Percentiles rank a stretch among this genome's conserved stretches.
These are phyloP conservation scores for Colletotrichum brevisporum DNA, from an alignment of 2,329 filamentous ascomycete genomes.

Conservation along the genomic window DNA sequence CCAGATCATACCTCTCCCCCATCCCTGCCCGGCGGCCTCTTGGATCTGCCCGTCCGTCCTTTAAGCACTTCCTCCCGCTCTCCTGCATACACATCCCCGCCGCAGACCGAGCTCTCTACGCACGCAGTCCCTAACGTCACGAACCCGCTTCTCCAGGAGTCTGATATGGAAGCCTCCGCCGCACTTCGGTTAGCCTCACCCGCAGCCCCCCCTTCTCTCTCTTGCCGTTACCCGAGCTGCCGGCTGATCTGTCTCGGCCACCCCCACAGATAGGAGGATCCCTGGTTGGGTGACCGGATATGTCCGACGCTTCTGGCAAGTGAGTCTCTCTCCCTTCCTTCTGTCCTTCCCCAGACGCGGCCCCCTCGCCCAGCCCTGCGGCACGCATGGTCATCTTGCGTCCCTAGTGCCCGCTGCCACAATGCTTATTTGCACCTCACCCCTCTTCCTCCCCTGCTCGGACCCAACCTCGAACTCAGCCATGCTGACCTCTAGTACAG, in stretches of 20 bases:
- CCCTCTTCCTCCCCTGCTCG: constrained; percentile 1
- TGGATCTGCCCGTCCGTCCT: not conserved
- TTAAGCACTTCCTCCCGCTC: constrained; percentile 16
- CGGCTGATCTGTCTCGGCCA: constrained; percentile 38
- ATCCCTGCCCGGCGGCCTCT: constrained; percentile 25
- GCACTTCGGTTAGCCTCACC: constrained; percentile 76
- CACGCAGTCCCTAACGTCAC: constrained; percentile 21
- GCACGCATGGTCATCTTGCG: constrained; percentile 13
- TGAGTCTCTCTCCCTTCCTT: constrained; percentile 60
- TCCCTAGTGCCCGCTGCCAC: constrained; percentile 23
- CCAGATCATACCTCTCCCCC: not conserved
- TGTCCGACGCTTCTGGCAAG: constrained; percentile 98
- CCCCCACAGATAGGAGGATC: constrained; percentile 78
- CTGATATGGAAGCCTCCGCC: constrained; percentile 95
- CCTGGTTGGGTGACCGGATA: constrained; percentile 95
- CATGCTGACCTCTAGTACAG: constrained; percentile 44
- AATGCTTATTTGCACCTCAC: constrained; percentile 38
- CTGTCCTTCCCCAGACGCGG: constrained; percentile 13
- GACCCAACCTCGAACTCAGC: not conserved
- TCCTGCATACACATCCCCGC: constrained; percentile 32
- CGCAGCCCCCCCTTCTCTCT: constrained; percentile 64
- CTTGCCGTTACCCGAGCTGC: constrained; percentile 28
- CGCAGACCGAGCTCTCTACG: constrained; percentile 17
- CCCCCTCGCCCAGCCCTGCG: constrained; percentile 35
- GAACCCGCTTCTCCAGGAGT: constrained; percentile 66